Evolutionary conservation across 1,139 yeast genomes (phyloP).

Genomic region (Diutina catenulata): DNA sequence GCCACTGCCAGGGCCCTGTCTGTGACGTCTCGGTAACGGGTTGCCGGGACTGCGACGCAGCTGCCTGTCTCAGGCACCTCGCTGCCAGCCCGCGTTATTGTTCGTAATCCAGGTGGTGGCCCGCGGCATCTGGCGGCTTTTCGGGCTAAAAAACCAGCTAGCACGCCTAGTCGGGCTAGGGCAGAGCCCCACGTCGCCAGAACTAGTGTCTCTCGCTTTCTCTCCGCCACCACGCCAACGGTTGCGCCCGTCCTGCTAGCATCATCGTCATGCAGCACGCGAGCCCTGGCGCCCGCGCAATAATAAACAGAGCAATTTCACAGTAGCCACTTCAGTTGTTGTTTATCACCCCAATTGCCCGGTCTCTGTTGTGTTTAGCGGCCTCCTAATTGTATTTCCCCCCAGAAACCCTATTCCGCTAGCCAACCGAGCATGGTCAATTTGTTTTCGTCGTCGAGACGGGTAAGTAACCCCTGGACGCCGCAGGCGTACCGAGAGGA

Average conservation of each 20-base stretch:
- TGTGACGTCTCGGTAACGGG: too few species aligned
- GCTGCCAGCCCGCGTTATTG: too few species aligned
- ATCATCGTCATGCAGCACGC: conserved; percentile 1
- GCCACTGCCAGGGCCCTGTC: too few species aligned
- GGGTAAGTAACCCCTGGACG: not conserved
- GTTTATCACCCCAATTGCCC: not conserved
- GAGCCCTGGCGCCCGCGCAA: not conserved
- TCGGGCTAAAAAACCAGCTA: not conserved
- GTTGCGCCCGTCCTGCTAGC: not conserved
- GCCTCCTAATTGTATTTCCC: not conserved
- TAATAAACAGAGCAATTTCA: conserved; percentile 1
- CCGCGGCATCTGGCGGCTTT: not conserved
- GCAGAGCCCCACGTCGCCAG: not conserved
- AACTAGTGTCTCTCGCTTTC: not conserved
- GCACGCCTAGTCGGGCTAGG: not conserved
- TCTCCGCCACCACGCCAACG: not conserved
- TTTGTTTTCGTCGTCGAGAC: conserved; percentile 4
- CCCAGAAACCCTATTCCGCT: not conserved
- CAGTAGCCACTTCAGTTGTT: not conserved
- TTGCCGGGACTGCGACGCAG: too few species aligned
- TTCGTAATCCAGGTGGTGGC: not conserved
- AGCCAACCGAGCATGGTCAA: conserved; percentile 2
- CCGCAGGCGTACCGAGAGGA: too few species aligned
- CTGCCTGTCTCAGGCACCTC: too few species aligned
- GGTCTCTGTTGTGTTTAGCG: not conserved